phyloP scores from a whole-genome alignment of 2,329 filamentous ascomycete genomes.

The Cercospora beticola region DNA sequence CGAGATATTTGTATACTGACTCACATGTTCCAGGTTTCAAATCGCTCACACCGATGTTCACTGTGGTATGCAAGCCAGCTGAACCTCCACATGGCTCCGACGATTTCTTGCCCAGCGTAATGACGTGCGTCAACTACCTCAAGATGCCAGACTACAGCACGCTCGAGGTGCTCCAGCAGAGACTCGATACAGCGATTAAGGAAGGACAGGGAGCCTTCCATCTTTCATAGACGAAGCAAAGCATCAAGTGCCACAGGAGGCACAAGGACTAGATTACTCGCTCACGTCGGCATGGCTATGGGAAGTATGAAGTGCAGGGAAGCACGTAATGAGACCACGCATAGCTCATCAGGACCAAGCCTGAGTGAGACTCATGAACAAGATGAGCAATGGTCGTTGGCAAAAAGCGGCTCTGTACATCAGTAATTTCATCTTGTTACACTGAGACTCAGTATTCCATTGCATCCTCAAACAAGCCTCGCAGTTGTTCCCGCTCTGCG shows the following conservation, averaged over 20 bases:
- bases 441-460: slow-evolving; percentile 41
- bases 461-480: slow-evolving; percentile 49
- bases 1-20: slow-evolving; percentile 25
- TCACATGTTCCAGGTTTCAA: slow-evolving; percentile 71
- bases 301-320: not conserved
- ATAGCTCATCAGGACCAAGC: slow-evolving; percentile 12
- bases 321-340: slow-evolving; percentile 8
- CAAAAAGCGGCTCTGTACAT: not conserved
- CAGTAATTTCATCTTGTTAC: not conserved
- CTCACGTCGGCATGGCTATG: slow-evolving; percentile 9
- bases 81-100: slow-evolving; percentile 91
- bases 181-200: slow-evolving; percentile 80
- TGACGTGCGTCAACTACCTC: slow-evolving; percentile 99
- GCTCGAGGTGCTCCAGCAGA: slow-evolving; percentile 72
- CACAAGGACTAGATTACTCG: slow-evolving; percentile 4
- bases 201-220: slow-evolving; percentile 98
- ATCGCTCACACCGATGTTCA: slow-evolving; percentile 95
- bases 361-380: slow-evolving; percentile 6
- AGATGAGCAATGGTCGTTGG: slow-evolving; percentile 8
- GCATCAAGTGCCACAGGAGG: not conserved
- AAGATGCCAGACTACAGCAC: slow-evolving; percentile 93
- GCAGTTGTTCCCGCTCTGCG: slow-evolving; percentile 51
- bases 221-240: slow-evolving; percentile 48
- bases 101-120: slow-evolving; percentile 98
- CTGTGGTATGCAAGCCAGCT: slow-evolving; percentile 97